Conservation (phyloP, 257 asterid genomes). For the Scutellaria baicalensis region DNA sequence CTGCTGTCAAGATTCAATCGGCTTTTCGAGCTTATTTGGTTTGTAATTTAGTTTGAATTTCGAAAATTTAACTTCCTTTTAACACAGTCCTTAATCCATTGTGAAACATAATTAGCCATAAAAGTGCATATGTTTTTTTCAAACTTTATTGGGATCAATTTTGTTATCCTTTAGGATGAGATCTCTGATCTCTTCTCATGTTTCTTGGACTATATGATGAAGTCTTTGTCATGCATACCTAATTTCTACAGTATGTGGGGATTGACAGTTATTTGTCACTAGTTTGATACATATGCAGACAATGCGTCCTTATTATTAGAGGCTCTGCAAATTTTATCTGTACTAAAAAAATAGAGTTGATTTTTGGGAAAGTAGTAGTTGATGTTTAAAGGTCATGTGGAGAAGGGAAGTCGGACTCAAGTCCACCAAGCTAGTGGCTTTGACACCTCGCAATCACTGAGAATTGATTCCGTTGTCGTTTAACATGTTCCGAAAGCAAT, state of each 20-base stretch:
- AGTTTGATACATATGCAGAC: constrained; percentile 17
- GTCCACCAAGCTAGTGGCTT: constrained; percentile 27
- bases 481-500: neutral
- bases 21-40: constrained; percentile 95
- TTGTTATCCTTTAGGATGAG: constrained; percentile 10
- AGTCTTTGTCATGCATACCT: constrained; percentile 16
- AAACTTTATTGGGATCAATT: neutral
- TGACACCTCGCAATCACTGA: constrained; percentile 31
- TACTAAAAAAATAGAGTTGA: neutral
- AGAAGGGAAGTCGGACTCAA: constrained; percentile 25
- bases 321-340: neutral
- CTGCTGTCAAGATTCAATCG: constrained; percentile 84
- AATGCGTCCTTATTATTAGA: constrained; percentile 3
- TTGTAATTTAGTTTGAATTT: constrained; percentile 11
- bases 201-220: constrained; percentile 18
- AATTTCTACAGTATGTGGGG: constrained; percentile 10
- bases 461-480: constrained; percentile 22
- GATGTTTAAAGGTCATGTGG: constrained; percentile 25
- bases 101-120: neutral
- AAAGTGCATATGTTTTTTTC: neutral
- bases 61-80: neutral
- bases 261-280: neutral
- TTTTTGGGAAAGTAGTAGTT: constrained; percentile 10
- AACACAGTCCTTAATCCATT: neutral
- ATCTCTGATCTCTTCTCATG: constrained; percentile 11